Conservation (phyloP, 106 monocot species). For the Cymbidium sinense region DNA sequence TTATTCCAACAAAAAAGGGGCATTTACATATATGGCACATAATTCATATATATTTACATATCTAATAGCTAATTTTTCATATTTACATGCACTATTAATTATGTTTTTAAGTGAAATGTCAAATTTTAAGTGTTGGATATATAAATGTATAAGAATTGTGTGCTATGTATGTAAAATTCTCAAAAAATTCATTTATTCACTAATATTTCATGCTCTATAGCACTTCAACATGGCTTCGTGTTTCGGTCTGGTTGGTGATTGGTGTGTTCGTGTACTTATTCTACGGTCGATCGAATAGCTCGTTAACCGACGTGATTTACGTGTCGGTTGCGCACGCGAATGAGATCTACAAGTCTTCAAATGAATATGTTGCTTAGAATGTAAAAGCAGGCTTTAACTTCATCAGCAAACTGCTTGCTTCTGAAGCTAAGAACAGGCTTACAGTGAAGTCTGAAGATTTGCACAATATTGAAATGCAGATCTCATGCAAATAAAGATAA, state of each 20-base stretch:
- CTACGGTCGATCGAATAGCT: constrained; percentile 76
- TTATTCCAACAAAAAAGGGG: no score
- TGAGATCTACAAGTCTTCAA: constrained; percentile 51
- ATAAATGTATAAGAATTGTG: no score
- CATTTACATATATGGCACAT: no score
- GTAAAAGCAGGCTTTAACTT: neutral
- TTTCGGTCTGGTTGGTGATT: constrained; percentile 72
- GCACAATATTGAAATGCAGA: neutral
- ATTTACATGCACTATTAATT: no score
- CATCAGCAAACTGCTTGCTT: neutral
- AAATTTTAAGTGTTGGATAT: no score
- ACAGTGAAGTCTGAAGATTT: neutral
- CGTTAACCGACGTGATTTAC: constrained; percentile 59
- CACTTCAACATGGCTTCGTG: constrained; percentile 55
- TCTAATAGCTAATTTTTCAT: no score
- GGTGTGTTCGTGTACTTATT: constrained; percentile 75
- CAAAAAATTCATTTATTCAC: no score
- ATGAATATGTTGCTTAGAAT: constrained; percentile 12
- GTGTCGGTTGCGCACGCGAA: constrained; percentile 55
- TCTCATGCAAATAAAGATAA: neutral
- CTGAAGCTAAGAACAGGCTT: neutral
- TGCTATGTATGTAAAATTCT: no score
- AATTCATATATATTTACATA: no score
- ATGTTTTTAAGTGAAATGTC: no score
- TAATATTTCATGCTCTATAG: constrained; percentile 23